phyloP scores from a whole-genome alignment of 2,329 filamentous ascomycete genomes.

The Paecilomyces dactylethromorphus region DNA sequence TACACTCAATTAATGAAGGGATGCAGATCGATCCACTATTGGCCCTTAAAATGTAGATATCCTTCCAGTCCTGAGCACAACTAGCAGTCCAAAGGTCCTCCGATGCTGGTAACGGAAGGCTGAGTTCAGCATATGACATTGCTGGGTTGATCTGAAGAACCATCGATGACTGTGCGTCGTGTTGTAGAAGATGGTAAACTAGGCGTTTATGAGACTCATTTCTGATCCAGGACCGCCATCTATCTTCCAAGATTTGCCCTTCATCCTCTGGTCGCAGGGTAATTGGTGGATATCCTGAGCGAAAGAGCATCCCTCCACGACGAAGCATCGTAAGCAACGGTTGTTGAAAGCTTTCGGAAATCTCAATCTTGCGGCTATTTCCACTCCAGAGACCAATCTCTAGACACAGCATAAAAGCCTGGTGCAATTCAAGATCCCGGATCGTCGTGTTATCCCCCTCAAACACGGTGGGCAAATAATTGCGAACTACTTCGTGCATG shows the following conservation, averaged over 20 bases:
- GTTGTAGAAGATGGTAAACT: conserved; percentile 57
- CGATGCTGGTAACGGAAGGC: conserved; percentile 57
- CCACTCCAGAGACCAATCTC: conserved; percentile 34
- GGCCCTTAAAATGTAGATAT: conserved; percentile 45
- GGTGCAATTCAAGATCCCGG: conserved; percentile 24
- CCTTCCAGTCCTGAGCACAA: conserved; percentile 59
- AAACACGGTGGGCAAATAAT: conserved; percentile 16
- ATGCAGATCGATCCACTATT: conserved; percentile 27
- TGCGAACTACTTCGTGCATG: conserved; percentile 29
- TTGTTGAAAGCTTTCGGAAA: conserved; percentile 33
- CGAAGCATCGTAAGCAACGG: conserved; percentile 32
- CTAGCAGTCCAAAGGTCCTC: conserved; percentile 60
- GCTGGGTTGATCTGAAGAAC: conserved; percentile 57
- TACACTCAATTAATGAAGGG: too few species aligned
- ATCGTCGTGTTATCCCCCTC: conserved; percentile 28
- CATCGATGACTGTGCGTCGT: conserved; percentile 63
- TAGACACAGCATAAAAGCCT: conserved; percentile 29
- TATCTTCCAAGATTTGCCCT: conserved; percentile 6
- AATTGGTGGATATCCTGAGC: conserved; percentile 11
- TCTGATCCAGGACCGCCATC: conserved; percentile 23
- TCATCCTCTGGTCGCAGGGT: conserved; percentile 1
- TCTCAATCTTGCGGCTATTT: conserved; percentile 32
- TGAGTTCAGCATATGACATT: conserved; percentile 64
- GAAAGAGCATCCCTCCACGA: conserved; percentile 24
- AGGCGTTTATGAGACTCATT: conserved; percentile 38